A percentile compares a stretch with the other conserved stretches of the same genome.
Conservation (phyloP, 257 asterid species). For the Penstemon barbatus region DNA sequence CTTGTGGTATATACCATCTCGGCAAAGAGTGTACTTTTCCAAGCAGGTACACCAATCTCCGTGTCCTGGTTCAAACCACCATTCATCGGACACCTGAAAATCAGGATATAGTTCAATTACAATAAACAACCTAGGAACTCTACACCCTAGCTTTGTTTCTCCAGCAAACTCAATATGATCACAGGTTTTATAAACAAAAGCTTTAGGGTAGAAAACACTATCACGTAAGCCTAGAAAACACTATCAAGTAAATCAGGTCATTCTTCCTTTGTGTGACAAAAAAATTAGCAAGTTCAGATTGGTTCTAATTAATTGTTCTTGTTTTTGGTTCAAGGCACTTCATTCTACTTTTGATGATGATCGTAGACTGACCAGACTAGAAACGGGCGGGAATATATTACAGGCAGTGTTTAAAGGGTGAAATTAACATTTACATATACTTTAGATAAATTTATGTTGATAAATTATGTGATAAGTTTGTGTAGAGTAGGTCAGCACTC, state of each 20-base stretch:
- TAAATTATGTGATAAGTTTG: no score
- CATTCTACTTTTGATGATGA: conserved; percentile 5
- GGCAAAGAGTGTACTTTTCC: conserved; percentile 83
- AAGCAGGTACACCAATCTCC: conserved; percentile 99
- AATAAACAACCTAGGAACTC: conserved; percentile 16
- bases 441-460: no score
- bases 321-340: conserved; percentile 16
- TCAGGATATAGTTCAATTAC: conserved; percentile 22
- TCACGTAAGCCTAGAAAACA: neutral
- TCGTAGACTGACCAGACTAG: neutral
- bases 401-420: neutral
- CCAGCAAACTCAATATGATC: neutral
- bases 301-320: neutral
- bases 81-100: conserved; percentile 76
- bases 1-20: conserved; percentile 95
- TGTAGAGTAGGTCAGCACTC: no score
- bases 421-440: no score
- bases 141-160: conserved; percentile 14
- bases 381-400: neutral
- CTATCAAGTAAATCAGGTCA: neutral
- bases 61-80: conserved; percentile 99
- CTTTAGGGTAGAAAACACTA: neutral
- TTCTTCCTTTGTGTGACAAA: neutral
- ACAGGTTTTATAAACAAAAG: conserved; percentile 1
- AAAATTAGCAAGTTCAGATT: neutral